A percentile compares a stretch with the other conserved stretches of the same genome.
Evolutionary conservation across 2,329 filamentous ascomycete species (phyloP).

Genomic region (Phoma sp.): DNA sequence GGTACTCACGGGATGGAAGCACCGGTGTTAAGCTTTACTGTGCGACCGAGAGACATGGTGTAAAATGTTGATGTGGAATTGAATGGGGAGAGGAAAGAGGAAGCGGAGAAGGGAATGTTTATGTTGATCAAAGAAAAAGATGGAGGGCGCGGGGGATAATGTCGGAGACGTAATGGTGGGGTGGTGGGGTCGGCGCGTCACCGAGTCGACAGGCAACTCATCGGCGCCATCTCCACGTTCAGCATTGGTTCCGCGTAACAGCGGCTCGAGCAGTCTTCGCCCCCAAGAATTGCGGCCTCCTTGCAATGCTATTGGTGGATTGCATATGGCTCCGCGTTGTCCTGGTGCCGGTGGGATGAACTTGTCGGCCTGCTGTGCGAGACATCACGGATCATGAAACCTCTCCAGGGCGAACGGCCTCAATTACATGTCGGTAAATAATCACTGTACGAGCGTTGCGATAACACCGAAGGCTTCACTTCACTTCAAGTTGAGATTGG

Average conservation of each 20-base stretch:
- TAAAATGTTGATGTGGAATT: conserved; percentile 8
- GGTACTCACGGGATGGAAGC: conserved; percentile 76
- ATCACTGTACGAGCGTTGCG: no score
- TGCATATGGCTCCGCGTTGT: neutral
- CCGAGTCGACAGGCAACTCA: conserved; percentile 21
- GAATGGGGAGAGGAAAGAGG: conserved; percentile 1
- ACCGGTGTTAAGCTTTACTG: conserved; percentile 66
- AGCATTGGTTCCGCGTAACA: conserved; percentile 8
- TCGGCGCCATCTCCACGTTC: conserved; percentile 20
- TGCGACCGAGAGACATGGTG: conserved; percentile 43
- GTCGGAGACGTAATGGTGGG: conserved; percentile 17
- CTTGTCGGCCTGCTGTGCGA: conserved; percentile 2
- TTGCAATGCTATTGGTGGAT: conserved; percentile 8
- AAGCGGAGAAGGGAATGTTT: conserved; percentile 4
- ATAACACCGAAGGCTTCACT: no score
- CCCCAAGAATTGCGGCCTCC: conserved; percentile 9
- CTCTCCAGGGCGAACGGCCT: no score
- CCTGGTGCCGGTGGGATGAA: neutral
- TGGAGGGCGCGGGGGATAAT: conserved; percentile 17
- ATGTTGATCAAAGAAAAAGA: conserved; percentile 7
- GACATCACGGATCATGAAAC: neutral
- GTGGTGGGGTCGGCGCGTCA: conserved; percentile 28
- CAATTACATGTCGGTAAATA: no score
- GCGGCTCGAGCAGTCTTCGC: conserved; percentile 1
- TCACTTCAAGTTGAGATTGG: neutral